These are phyloP conservation scores for Tilletia caries DNA, from an alignment of 1,284 basidiomycete genomes.

Conservation along the genomic window DNA sequence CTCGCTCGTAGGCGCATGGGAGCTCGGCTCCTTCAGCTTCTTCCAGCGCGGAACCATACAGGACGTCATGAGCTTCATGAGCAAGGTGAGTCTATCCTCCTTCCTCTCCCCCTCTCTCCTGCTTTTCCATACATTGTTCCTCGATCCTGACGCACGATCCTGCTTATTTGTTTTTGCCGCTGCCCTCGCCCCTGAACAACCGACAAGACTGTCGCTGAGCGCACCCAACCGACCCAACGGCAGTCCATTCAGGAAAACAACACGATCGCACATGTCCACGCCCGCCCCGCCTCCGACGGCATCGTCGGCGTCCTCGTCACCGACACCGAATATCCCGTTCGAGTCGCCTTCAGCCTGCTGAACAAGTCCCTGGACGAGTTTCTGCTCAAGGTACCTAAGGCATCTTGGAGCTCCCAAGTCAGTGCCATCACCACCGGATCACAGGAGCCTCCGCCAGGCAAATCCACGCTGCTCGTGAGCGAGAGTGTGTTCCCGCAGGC, in stretches of 20 bases:
- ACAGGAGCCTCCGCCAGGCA: conserved; percentile 41
- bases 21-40: conserved; percentile 88
- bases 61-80: conserved; percentile 54
- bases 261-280: conserved; percentile 88
- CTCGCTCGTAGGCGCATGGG: conserved; percentile 69
- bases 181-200: conserved; percentile 65
- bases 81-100: conserved; percentile 43
- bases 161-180: conserved; percentile 77
- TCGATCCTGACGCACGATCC: neutral
- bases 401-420: conserved; percentile 58
- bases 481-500: conserved; percentile 59
- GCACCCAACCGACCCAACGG: conserved; percentile 66
- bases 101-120: neutral
- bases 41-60: conserved; percentile 68
- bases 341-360: conserved; percentile 91
- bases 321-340: conserved; percentile 92
- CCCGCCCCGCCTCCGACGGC: conserved; percentile 52
- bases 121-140: too few relatives aligned
- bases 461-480: conserved; percentile 40
- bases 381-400: conserved; percentile 69
- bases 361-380: conserved; percentile 95
- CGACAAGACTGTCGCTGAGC: conserved; percentile 74
- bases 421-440: conserved; percentile 44
- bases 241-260: conserved; percentile 93
- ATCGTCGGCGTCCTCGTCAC: conserved; percentile 79